Conservation (phyloP, 75 land plant species). For the Cupressus sempervirens region DNA sequence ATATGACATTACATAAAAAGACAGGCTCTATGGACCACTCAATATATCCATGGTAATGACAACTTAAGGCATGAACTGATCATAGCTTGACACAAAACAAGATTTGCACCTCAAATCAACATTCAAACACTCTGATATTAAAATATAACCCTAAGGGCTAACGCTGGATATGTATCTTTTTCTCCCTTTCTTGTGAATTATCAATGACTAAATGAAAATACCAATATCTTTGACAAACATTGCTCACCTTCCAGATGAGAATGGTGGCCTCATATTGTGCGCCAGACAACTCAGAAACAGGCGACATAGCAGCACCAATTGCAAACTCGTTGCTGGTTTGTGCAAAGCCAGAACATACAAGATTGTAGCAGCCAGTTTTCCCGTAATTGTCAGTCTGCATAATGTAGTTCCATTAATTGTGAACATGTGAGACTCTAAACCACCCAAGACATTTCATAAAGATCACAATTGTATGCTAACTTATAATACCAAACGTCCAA, state of each 20-base stretch:
- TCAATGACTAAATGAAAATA: neutral
- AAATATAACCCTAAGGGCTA: too few species aligned
- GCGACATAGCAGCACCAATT: constrained; percentile 77
- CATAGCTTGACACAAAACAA: too few species aligned
- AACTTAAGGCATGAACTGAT: too few species aligned
- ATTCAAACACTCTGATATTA: too few species aligned
- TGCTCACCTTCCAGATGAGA: too few species aligned
- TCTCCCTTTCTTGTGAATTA: neutral
- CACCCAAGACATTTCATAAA: neutral
- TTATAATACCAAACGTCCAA: constrained; percentile 63
- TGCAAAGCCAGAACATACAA: constrained; percentile 70
- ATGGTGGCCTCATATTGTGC: constrained; percentile 69
- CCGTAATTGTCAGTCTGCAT: constrained; percentile 66
- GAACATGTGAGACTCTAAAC: neutral
- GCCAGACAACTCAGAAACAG: constrained; percentile 37
- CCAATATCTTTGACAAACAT: neutral
- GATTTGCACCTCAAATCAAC: too few species aligned
- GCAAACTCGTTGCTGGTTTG: constrained; percentile 65
- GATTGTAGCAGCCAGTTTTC: constrained; percentile 84
- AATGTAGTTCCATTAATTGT: neutral
- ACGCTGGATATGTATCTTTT: too few species aligned
- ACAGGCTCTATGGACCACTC: too few species aligned
- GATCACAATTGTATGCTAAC: too few species aligned
- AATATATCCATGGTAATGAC: too few species aligned
- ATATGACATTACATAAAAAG: too few species aligned